These are phyloP conservation scores for Thalassiosira pacifica DNA, from an alignment of 352 stramenopile species.

Conservation along the genomic window DNA sequence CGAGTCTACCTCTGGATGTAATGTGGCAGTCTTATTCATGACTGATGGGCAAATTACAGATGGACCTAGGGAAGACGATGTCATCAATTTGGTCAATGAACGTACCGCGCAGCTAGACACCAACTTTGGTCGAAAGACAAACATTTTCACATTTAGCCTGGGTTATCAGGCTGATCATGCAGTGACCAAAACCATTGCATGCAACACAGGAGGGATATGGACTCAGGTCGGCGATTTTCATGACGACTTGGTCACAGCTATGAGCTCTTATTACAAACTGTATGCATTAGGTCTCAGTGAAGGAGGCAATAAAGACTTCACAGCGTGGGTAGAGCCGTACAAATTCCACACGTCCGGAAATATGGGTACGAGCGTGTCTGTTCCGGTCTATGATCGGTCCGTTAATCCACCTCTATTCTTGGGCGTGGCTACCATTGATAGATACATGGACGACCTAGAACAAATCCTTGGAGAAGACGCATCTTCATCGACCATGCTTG, in stretches of 20 bases:
- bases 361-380: conserved; percentile 67
- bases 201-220: conserved; percentile 65
- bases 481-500: conserved; percentile 41
- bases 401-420: conserved; percentile 61
- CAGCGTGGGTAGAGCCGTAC: conserved; percentile 70
- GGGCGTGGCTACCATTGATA: conserved; percentile 62
- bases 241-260: conserved; percentile 43
- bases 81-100: conserved; percentile 59
- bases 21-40: conserved; percentile 72
- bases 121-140: conserved; percentile 36
- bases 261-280: conserved; percentile 70
- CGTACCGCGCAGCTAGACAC: conserved; percentile 17
- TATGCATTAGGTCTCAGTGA: conserved; percentile 64
- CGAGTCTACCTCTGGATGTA: conserved; percentile 60
- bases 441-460: conserved; percentile 56
- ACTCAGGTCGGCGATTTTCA: conserved; percentile 42
- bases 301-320: conserved; percentile 57
- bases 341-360: conserved; percentile 33
- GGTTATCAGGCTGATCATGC: conserved; percentile 47
- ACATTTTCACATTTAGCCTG: conserved; percentile 67
- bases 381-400: conserved; percentile 67
- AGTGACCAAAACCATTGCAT: conserved; percentile 63
- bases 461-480: conserved; percentile 36
- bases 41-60: conserved; percentile 60
- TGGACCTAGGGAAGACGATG: conserved; percentile 25